phyloP scores from a whole-genome alignment of 495 filamentous ascomycete genomes.

The Tuber brumale region DNA sequence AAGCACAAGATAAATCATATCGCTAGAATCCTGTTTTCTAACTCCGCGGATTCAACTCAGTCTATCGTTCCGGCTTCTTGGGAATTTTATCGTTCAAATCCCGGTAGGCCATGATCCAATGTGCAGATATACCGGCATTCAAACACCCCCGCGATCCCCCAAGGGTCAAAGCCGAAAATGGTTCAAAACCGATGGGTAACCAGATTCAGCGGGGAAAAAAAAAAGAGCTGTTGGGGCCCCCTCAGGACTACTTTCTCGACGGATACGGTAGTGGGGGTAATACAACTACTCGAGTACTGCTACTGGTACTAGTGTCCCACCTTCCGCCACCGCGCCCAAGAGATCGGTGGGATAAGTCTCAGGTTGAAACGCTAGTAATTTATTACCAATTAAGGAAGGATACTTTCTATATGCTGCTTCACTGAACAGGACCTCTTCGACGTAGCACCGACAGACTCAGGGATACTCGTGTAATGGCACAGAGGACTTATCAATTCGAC shows the following conservation, averaged over 20 bases:
- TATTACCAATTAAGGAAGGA: too few relatives aligned
- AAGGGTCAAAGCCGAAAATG: background rate
- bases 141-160: background rate
- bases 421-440: too few relatives aligned
- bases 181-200: background rate
- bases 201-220: background rate
- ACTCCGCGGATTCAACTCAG: background rate
- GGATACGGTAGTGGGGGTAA: background rate
- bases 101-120: background rate
- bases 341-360: too few relatives aligned
- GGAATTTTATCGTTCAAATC: background rate
- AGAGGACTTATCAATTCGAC: background rate
- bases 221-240: background rate
- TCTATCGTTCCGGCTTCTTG: background rate
- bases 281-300: too few relatives aligned
- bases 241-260: background rate
- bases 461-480: background rate
- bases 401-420: too few relatives aligned
- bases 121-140: background rate
- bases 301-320: background rate
- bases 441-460: too few relatives aligned
- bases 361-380: too few relatives aligned
- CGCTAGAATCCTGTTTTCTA: background rate
- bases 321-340: too few relatives aligned
- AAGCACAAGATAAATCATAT: background rate